Percentiles rank a stretch among this genome's conserved stretches.
phyloP scores from a whole-genome alignment of 495 filamentous ascomycete species.

The Massariosphaeria phaeospora region DNA sequence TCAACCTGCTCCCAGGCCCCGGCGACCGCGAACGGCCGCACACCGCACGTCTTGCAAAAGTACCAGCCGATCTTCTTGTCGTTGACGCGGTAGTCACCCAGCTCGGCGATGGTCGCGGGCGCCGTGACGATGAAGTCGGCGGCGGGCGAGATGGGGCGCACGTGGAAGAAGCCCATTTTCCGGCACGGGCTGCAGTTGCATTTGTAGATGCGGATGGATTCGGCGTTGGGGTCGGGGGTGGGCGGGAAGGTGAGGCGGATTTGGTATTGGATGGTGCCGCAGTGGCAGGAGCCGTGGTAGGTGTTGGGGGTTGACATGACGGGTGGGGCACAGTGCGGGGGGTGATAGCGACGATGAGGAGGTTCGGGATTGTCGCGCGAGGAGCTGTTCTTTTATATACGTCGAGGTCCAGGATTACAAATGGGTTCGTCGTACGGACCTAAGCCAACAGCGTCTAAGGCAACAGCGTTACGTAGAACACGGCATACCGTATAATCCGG shows the following conservation, averaged over 20 bases:
- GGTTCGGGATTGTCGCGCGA: background rate
- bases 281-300: constrained; percentile 32
- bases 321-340: background rate
- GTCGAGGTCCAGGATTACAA: too few species aligned
- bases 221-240: background rate
- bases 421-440: too few species aligned
- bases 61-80: constrained; percentile 16
- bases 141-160: constrained; percentile 14
- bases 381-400: too few species aligned
- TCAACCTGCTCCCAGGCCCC: constrained; percentile 23
- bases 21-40: constrained; percentile 15
- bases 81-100: constrained; percentile 23
- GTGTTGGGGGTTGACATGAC: constrained; percentile 10
- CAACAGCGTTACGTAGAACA: too few species aligned
- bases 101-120: constrained; percentile 11
- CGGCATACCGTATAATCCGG: too few species aligned
- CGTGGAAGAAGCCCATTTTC: constrained; percentile 33
- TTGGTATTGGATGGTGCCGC: constrained; percentile 28
- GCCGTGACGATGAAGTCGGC: constrained; percentile 32
- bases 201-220: constrained; percentile 30
- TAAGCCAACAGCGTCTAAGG: too few species aligned
- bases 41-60: constrained; percentile 32
- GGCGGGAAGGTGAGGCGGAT: constrained; percentile 28
- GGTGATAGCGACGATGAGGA: background rate
- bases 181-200: constrained; percentile 35